Evolutionary conservation across 2,329 filamentous ascomycete genomes (phyloP), one percentile per base, ranked within the genome.

Genomic region (Verticillium zaregamsianum): DNA sequence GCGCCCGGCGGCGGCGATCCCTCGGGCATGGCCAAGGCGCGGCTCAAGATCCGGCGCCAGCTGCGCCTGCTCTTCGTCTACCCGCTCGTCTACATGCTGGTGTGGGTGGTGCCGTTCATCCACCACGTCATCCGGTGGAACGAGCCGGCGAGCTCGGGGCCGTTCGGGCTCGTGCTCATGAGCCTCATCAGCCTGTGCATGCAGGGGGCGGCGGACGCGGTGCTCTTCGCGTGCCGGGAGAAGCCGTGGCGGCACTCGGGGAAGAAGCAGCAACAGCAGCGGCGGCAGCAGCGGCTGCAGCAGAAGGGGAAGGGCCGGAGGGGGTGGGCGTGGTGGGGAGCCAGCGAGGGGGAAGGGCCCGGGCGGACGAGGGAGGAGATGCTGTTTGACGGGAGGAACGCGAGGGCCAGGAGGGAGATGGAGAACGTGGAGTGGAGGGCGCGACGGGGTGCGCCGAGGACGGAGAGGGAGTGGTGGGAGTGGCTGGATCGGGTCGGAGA

Each of bases 61-160:
- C 80, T 93, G 2, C 84, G 88, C 35, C 82, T 90, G 33, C 80
- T 93, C 20, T 92, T 93, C 74, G 86, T 92, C 57, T 94, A 94
- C 71, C 91, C 91, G 0, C 71, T 89, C 20, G 82, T 90, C 4
- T 93, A 94, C 73, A 80, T 90, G 23, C 73, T 85, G 5, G 85
- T 91, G 66, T 94, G 91, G 91, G 75, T 90, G 3, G 75, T 90
- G 8, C 90, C 91, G 0, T 91, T 93, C 67, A 76, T 88, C 2
- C 80, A 80, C 2, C 88, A 93, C 71, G 79, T 86, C 58, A 74
- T 87, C 58, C 81, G 80, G 59, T 90, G 87, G 73, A 78, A 80
- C 64, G 70, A 73, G 61, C 59, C 62, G 3, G 35, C 62, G 2
- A 58, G 62, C 6, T 52, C 63, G 12, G 65, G 67, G 17, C 80